A percentile compares a stretch with the other conserved stretches of the same genome.
Conservation (phyloP, 306 rosid genomes). For the Rosa rugosa region DNA sequence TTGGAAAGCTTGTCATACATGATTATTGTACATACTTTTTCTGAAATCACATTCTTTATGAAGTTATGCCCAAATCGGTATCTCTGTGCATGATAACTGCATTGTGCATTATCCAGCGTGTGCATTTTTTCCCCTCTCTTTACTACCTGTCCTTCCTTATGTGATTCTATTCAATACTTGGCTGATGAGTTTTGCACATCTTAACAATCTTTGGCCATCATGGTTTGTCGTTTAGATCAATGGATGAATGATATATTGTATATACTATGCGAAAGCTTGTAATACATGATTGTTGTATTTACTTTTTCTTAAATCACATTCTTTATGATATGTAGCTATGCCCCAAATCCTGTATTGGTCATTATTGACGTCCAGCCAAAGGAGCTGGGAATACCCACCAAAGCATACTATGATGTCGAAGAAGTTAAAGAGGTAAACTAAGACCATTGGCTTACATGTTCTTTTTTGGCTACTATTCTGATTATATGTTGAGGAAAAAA, state of each 20-base stretch:
- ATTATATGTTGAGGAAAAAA: not conserved
- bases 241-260: not conserved
- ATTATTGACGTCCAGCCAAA: conserved; percentile 90
- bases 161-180: not conserved
- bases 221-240: not conserved
- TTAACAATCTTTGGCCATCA: not conserved
- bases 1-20: too few relatives aligned
- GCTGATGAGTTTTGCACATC: not conserved
- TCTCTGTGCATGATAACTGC: not conserved
- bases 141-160: not conserved
- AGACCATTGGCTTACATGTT: not conserved
- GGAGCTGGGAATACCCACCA: conserved; percentile 95
- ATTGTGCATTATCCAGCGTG: not conserved
- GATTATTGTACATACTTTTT: too few relatives aligned
- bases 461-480: not conserved
- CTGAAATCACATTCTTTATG: not conserved
- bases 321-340: conserved; percentile 49
- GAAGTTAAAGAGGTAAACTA: conserved; percentile 75
- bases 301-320: not conserved
- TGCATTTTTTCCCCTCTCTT: not conserved
- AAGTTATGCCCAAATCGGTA: not conserved
- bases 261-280: not conserved
- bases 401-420: conserved; percentile 88
- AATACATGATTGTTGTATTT: not conserved
- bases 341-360: conserved; percentile 82